A percentile compares a stretch with the other conserved stretches of the same genome.
These are phyloP conservation scores for Aspergillus conjunctus DNA, from an alignment of 495 filamentous ascomycete species.

Conservation along the genomic window DNA sequence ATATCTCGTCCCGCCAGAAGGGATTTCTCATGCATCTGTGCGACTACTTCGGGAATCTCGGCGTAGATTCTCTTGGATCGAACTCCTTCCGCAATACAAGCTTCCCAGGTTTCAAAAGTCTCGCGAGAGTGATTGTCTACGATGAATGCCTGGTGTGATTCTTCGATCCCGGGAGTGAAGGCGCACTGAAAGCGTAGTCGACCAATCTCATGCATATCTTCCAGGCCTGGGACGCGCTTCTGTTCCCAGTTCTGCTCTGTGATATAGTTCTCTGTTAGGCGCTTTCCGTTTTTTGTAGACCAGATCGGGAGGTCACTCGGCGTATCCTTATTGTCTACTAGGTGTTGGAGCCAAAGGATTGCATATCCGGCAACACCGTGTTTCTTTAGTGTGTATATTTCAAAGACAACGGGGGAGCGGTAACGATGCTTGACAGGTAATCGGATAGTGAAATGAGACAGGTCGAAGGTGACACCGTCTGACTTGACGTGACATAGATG, in stretches of 20 bases:
- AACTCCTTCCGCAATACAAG: slow-evolving; percentile 82
- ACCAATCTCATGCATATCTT: slow-evolving; percentile 77
- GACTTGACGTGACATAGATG: slow-evolving; percentile 61
- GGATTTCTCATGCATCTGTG: slow-evolving; percentile 76
- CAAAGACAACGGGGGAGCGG: slow-evolving; percentile 83
- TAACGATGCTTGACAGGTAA: slow-evolving; percentile 90
- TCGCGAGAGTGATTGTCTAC: slow-evolving; percentile 86
- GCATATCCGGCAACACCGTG: slow-evolving; percentile 73
- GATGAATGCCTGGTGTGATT: slow-evolving; percentile 80
- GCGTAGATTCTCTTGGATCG: slow-evolving; percentile 64
- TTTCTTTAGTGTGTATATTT: slow-evolving; percentile 71
- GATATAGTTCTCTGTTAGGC: slow-evolving; percentile 89
- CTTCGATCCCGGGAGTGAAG: slow-evolving; percentile 89
- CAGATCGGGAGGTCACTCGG: slow-evolving; percentile 85
- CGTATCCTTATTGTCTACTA: slow-evolving; percentile 75
- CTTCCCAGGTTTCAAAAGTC: slow-evolving; percentile 93
- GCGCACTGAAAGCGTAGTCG: slow-evolving; percentile 73
- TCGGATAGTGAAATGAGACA: slow-evolving; percentile 62
- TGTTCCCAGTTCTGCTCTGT: slow-evolving; percentile 66
- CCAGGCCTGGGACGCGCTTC: slow-evolving; percentile 61
- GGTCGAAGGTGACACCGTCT: slow-evolving; percentile 67
- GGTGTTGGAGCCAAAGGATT: slow-evolving; percentile 79
- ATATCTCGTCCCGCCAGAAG: slow-evolving; percentile 78
- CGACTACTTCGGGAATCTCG: slow-evolving; percentile 66
- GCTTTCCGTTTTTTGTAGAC: slow-evolving; percentile 68